Conservation (phyloP, 495 filamentous ascomycete genomes). For the Talaromyces nanjingensis region DNA sequence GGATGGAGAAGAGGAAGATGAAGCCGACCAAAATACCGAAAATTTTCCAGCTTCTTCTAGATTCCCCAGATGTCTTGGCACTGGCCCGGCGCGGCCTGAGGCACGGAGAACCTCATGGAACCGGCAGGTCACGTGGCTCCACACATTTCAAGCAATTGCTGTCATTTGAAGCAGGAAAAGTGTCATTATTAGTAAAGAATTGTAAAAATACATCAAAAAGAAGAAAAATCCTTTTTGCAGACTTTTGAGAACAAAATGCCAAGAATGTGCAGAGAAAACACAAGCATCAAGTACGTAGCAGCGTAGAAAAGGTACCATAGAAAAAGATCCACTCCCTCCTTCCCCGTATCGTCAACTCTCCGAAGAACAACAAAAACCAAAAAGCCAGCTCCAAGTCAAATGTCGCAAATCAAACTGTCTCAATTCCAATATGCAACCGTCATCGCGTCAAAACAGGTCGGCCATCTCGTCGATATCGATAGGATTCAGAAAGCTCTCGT, state of each 20-base stretch:
- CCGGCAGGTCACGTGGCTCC: not conserved
- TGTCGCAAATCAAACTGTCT: not conserved
- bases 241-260: not conserved
- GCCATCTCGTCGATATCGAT: not conserved
- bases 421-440: not conserved
- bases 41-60: conserved; percentile 43
- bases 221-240: not conserved
- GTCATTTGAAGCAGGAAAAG: not conserved
- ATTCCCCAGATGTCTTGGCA: conserved; percentile 39
- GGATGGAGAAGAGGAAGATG: conserved; percentile 26
- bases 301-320: not conserved
- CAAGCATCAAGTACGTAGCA: not conserved
- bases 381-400: not conserved
- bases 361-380: not conserved
- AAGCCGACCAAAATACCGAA: conserved; percentile 41
- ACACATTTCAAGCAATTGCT: not conserved
- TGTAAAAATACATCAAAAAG: not conserved
- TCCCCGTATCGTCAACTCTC: not conserved
- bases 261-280: not conserved
- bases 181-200: not conserved
- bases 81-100: conserved; percentile 17
- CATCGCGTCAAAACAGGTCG: not conserved
- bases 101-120: conserved; percentile 4
- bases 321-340: not conserved
- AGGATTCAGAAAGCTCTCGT: not conserved